A percentile compares a stretch with the other conserved stretches of the same genome.
Conservation (phyloP, 768 basidiomycete species). For the Leccinum boreale region DNA sequence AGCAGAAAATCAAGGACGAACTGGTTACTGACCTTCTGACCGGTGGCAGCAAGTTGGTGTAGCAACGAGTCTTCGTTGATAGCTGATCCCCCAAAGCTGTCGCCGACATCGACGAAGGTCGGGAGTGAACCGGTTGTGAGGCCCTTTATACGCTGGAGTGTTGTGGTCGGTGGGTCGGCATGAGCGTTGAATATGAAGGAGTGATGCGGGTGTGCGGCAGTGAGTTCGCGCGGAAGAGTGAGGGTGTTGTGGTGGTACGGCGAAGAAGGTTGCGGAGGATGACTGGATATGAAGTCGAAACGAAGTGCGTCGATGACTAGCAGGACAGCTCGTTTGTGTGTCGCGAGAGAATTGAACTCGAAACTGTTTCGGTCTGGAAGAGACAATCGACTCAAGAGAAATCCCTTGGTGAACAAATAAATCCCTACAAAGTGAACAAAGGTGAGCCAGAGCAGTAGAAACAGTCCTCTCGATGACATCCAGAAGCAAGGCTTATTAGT, state of each 20-base stretch:
- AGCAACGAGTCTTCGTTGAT: slow-evolving; percentile 88
- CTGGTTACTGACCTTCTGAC: slow-evolving; percentile 49
- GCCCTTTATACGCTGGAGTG: slow-evolving; percentile 92
- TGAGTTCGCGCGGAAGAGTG: slow-evolving; percentile 73
- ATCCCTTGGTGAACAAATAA: slow-evolving; percentile 89
- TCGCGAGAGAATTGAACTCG: slow-evolving; percentile 41
- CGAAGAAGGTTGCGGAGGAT: slow-evolving; percentile 54
- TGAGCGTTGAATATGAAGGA: slow-evolving; percentile 89
- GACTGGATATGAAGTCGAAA: slow-evolving; percentile 85
- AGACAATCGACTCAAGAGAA: slow-evolving; percentile 71
- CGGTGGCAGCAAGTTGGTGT: slow-evolving; percentile 59
- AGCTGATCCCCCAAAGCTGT: slow-evolving; percentile 84
- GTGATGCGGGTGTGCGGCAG: slow-evolving; percentile 55
- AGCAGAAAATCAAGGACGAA: neutral
- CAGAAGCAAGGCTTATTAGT: no score
- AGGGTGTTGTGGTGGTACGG: slow-evolving; percentile 80
- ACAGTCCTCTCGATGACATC: slow-evolving; percentile 14
- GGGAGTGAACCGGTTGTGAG: slow-evolving; percentile 93
- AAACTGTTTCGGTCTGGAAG: slow-evolving; percentile 37
- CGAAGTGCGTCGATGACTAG: slow-evolving; percentile 91
- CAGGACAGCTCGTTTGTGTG: slow-evolving; percentile 77
- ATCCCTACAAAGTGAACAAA: slow-evolving; percentile 74
- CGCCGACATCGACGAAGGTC: slow-evolving; percentile 92
- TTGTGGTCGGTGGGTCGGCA: slow-evolving; percentile 93
- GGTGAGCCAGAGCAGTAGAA: slow-evolving; percentile 54